phyloP scores from a whole-genome alignment of 148 eudicot species.

The Tetragonia tetragonoides region DNA sequence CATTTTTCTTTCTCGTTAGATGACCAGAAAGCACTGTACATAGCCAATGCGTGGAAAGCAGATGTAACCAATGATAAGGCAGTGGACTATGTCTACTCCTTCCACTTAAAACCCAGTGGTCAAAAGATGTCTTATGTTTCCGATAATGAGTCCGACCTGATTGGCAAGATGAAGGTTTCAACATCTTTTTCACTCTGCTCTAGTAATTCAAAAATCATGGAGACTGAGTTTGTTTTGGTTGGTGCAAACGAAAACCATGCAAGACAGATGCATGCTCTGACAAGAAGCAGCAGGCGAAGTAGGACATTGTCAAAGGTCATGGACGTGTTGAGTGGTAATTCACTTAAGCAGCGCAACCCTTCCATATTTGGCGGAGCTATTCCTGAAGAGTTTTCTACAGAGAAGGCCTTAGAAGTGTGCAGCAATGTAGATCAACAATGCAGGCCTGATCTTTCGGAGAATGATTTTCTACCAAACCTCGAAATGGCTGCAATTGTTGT shows the following conservation, averaged over 20 bases:
- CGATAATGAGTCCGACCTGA: constrained; percentile 36
- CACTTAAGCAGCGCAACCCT: constrained; percentile 38
- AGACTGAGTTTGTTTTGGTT: constrained; percentile 68
- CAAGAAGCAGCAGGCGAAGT: constrained; percentile 38
- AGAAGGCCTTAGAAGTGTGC: constrained; percentile 27
- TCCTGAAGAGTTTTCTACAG: constrained; percentile 32
- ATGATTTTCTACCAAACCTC: constrained; percentile 45
- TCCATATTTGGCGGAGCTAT: constrained; percentile 34
- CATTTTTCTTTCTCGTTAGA: constrained; percentile 71
- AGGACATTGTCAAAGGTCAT: constrained; percentile 58
- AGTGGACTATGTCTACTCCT: constrained; percentile 53
- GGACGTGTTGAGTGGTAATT: constrained; percentile 48
- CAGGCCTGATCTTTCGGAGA: constrained; percentile 24
- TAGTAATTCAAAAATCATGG: constrained; percentile 44
- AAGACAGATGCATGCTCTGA: constrained; percentile 34
- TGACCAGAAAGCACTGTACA: constrained; percentile 57
- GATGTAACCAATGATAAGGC: constrained; percentile 33
- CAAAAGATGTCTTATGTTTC: constrained; percentile 29
- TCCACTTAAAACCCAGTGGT: constrained; percentile 40
- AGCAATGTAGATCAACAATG: constrained; percentile 8
- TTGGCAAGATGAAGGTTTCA: constrained; percentile 81
- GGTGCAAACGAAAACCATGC: constrained; percentile 37
- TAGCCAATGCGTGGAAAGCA: constrained; percentile 47
- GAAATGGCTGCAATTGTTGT: constrained; percentile 81
- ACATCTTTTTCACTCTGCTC: constrained; percentile 43